Evolutionary conservation across 2,329 filamentous ascomycete genomes (phyloP), one percentile per base, ranked within the genome.

Genomic region (Fusarium sp.): DNA sequence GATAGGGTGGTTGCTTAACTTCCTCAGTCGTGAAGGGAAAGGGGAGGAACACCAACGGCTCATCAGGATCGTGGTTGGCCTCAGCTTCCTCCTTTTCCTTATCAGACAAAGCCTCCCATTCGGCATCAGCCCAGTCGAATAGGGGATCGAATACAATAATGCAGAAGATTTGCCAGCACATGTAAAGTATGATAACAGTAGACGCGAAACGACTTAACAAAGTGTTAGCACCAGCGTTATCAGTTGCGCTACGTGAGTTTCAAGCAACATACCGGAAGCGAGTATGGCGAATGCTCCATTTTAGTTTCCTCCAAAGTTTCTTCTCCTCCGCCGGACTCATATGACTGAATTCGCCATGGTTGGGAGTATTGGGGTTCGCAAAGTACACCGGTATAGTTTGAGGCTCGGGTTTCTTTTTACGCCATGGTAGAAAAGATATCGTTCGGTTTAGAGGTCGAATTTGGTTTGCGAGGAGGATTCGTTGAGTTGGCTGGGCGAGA

Each of bases 21-120:
- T 81, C 70, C 51, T 82, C 83, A 1, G 83, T 86, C 4, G 86
- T 88, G 44, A 88, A 88, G 6, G 88, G 88, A 54, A 91, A 85
- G 0, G 90, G 88, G 10, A 92, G 84, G 64, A 91, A 91, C 7
- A 84, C 21, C 16, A 84, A 69, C 3, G 84, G 78, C 19, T 84
- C 81, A 16, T 81, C 79, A 6, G 84, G 80, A 4, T 83, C 81
- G 3, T 82, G 79, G 16, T 81, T 77, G 8, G 81, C 78, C 42
- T 81, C 77, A 37, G 81, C 70, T 49, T 80, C 79, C 58, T 79
- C 76, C 63, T 79, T 82, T 71, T 85, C 84, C 45, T 84, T 79
- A 23, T 82, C 80, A 2, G 81, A 80, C 51, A 84, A 70, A 16
- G 79, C 76, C 7, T 81, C 79, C 65, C 82, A 81, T 68, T 83